Conservation (phyloP, 2,329 filamentous ascomycete species). For the Pseudogymnoascus sp. region DNA sequence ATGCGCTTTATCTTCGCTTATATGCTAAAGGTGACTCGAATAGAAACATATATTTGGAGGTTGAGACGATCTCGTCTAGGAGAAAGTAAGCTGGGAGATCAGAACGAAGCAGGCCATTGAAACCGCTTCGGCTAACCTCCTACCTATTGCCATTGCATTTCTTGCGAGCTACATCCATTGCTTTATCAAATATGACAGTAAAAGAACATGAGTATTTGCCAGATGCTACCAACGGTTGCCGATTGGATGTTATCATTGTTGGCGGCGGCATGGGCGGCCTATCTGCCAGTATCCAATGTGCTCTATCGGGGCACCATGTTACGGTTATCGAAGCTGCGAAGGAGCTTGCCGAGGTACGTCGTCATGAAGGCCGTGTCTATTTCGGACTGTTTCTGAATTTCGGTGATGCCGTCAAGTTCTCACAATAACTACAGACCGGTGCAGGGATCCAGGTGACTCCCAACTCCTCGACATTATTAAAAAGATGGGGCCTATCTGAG, state of each 20-base stretch:
- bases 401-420: constrained; percentile 28
- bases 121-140: not conserved
- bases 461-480: constrained; percentile 23
- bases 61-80: not conserved
- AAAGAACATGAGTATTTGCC: not conserved
- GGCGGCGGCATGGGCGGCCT: constrained; percentile 53
- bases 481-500: constrained; percentile 22
- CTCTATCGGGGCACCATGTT: constrained; percentile 33
- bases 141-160: not conserved
- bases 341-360: constrained; percentile 35
- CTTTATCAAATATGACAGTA: not conserved
- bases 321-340: constrained; percentile 38
- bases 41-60: not conserved
- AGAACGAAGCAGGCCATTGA: not conserved
- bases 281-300: constrained; percentile 32
- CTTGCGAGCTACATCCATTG: not conserved
- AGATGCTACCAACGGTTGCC: not conserved
- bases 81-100: not conserved
- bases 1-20: not conserved
- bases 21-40: not conserved
- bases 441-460: constrained; percentile 29
- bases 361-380: not conserved
- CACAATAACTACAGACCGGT: constrained; percentile 26
- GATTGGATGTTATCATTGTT: constrained; percentile 38
- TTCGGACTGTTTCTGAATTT: not conserved